Evolutionary conservation across 306 rosid species (phyloP).

Genomic region (Hippophae rhamnoides): DNA sequence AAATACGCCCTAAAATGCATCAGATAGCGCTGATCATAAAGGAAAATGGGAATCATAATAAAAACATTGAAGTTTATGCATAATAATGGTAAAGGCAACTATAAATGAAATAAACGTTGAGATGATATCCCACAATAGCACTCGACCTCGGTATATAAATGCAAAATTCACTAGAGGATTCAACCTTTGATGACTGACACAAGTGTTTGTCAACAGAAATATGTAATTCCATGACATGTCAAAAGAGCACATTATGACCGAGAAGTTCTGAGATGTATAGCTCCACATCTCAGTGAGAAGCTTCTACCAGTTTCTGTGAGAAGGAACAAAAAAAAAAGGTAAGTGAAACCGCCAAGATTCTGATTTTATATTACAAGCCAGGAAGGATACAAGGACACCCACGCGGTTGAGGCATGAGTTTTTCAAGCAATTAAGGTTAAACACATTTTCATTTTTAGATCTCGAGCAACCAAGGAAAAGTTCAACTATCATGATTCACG

Average conservation of each 20-base stretch:
- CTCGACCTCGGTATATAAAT: conserved; percentile 24
- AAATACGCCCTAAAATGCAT: no score
- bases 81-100: conserved; percentile 3
- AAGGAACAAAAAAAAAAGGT: conserved; percentile 16
- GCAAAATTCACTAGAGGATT: conserved; percentile 15
- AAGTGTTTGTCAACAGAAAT: conserved; percentile 26
- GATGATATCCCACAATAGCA: conserved; percentile 12
- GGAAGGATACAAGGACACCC: no score
- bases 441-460: no score
- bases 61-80: conserved; percentile 9
- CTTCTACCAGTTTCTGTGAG: conserved; percentile 55
- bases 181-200: conserved; percentile 23
- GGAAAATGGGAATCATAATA: conserved; percentile 8
- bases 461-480: no score
- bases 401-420: no score
- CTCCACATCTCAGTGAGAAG: conserved; percentile 38
- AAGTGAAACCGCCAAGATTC: neutral
- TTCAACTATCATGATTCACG: no score
- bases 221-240: conserved; percentile 17
- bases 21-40: neutral
- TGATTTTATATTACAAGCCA: no score
- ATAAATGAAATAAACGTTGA: conserved; percentile 4
- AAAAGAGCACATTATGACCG: conserved; percentile 40
- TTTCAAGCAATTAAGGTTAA: no score
- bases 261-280: conserved; percentile 17